Conservation (phyloP, 176 grass and related monocot genomes). For the Hsuehochloa calcarea region DNA sequence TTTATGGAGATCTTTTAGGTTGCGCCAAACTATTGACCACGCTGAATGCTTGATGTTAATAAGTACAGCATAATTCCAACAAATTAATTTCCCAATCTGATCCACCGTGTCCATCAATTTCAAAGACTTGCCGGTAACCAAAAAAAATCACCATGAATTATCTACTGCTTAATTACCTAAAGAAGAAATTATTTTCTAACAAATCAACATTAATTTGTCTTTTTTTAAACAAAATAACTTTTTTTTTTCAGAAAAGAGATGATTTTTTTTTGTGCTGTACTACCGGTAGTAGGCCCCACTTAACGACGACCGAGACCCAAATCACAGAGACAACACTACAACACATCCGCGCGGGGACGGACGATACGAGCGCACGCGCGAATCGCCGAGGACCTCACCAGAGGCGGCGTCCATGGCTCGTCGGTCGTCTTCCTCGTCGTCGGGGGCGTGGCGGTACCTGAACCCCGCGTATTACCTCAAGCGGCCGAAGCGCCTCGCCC, state of each 20-base stretch:
- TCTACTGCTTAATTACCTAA: too few relatives aligned
- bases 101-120: too few relatives aligned
- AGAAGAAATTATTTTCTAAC: not conserved
- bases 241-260: not conserved
- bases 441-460: conserved; percentile 68
- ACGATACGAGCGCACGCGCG: conserved; percentile 21
- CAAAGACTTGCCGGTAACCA: too few relatives aligned
- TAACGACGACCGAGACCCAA: conserved; percentile 17
- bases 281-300: conserved; percentile 41
- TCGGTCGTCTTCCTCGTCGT: conserved; percentile 62
- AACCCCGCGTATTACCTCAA: conserved; percentile 95
- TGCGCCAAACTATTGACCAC: too few relatives aligned
- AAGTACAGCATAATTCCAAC: too few relatives aligned
- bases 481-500: conserved; percentile 85
- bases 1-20: too few relatives aligned
- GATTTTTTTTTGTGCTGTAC: not conserved
- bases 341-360: conserved; percentile 8
- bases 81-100: too few relatives aligned
- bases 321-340: not conserved
- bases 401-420: conserved; percentile 37
- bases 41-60: too few relatives aligned
- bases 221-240: not conserved
- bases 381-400: conserved; percentile 45
- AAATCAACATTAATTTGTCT: not conserved
- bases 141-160: too few relatives aligned